phyloP scores from a whole-genome alignment of 2,329 filamentous ascomycete genomes.

The Colletotrichum ledebouriae region DNA sequence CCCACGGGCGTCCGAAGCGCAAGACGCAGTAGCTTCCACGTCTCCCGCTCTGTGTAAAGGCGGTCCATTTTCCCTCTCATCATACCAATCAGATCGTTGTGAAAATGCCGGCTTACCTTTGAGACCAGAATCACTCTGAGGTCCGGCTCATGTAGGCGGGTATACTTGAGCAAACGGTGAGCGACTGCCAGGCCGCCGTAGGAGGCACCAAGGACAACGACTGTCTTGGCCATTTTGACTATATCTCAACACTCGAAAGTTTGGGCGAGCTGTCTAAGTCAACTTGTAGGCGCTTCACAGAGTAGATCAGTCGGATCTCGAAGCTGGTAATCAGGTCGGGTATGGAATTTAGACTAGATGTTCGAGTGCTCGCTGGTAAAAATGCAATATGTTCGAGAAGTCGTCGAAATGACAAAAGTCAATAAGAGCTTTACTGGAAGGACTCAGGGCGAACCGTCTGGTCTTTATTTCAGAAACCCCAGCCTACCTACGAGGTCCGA shows the following conservation, averaged over 20 bases:
- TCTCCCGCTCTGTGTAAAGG: background rate
- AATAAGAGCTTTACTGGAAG: background rate
- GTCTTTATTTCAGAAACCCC: slow-evolving; percentile 21
- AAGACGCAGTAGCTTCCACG: background rate
- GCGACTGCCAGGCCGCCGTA: slow-evolving; percentile 66
- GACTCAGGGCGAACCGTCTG: slow-evolving; percentile 1
- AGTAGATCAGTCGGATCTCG: background rate
- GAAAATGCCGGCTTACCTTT: slow-evolving; percentile 56
- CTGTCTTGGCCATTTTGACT: slow-evolving; percentile 61
- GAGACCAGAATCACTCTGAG: slow-evolving; percentile 69
- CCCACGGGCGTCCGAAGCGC: slow-evolving; percentile 32
- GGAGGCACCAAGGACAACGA: slow-evolving; percentile 68
- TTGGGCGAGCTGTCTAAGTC: background rate
- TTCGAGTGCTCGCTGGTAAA: background rate
- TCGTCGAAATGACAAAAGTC: background rate
- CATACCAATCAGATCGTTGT: background rate
- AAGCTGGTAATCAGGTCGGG: background rate
- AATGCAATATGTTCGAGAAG: background rate
- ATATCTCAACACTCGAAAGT: background rate
- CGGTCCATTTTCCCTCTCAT: background rate
- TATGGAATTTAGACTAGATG: background rate
- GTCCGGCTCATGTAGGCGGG: slow-evolving; percentile 57
- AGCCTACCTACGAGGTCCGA: slow-evolving; percentile 20
- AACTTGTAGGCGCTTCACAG: no score
- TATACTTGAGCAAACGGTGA: slow-evolving; percentile 68